These are phyloP conservation scores for Veloboletus limbatus DNA, from an alignment of 1,284 basidiomycete species.

Conservation along the genomic window DNA sequence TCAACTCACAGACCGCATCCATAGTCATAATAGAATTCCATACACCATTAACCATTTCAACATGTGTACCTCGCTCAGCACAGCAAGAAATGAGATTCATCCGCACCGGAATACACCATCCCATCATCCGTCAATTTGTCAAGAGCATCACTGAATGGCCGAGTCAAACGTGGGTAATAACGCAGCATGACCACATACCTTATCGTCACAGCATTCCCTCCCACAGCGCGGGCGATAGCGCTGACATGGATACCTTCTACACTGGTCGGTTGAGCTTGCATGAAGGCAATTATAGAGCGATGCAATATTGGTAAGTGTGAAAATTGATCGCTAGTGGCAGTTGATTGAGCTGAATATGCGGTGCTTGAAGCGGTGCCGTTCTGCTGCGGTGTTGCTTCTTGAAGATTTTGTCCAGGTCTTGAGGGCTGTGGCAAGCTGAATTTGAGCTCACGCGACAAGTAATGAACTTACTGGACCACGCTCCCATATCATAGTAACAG, in stretches of 20 bases:
- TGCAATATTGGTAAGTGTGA: constrained; percentile 61
- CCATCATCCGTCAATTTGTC: constrained; percentile 70
- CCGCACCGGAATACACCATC: constrained; percentile 63
- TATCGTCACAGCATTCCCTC: constrained; percentile 44
- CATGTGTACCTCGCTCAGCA: constrained; percentile 4
- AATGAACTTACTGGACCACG: constrained; percentile 42
- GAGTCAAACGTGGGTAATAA: background rate
- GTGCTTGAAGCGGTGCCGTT: constrained; percentile 14
- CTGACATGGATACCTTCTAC: constrained; percentile 64
- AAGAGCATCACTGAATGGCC: constrained; percentile 52
- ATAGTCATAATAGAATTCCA: background rate
- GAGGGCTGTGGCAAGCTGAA: constrained; percentile 24
- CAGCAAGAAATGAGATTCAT: constrained; percentile 57
- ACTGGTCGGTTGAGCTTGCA: constrained; percentile 43
- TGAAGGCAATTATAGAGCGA: constrained; percentile 61
- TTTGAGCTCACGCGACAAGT: background rate
- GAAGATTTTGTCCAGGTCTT: constrained; percentile 25
- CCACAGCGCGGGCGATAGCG: constrained; percentile 51
- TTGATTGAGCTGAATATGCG: constrained; percentile 33
- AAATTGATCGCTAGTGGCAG: constrained; percentile 43
- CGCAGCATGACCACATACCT: constrained; percentile 41
- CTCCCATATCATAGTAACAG: constrained; percentile 46
- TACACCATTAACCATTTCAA: background rate
- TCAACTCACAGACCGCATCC: background rate
- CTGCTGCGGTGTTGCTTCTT: constrained; percentile 15